A percentile compares a stretch with the other conserved stretches of the same genome.
These are phyloP conservation scores for Jackrogersella minutella DNA, from an alignment of 495 filamentous ascomycete genomes.

Conservation along the genomic window DNA sequence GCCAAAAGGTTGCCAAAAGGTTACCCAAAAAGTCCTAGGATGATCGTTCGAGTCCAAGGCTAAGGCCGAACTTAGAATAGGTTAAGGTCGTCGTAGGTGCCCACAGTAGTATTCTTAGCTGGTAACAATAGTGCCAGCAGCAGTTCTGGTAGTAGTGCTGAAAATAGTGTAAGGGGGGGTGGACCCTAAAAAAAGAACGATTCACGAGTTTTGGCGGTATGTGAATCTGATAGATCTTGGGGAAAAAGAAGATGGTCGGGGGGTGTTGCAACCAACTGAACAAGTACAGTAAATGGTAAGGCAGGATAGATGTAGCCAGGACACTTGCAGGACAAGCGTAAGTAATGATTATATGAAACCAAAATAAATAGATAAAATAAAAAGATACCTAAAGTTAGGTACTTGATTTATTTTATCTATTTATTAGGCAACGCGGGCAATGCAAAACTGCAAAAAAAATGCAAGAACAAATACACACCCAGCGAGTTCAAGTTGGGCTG, in stretches of 20 bases:
- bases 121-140: not conserved
- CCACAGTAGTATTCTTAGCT: not conserved
- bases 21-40: slow-evolving; percentile 4
- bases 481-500: slow-evolving; percentile 22
- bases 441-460: slow-evolving; percentile 18
- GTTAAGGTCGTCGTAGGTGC: slow-evolving; percentile 9
- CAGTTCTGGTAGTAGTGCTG: not conserved
- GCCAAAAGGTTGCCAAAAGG: no score
- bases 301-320: slow-evolving; percentile 2
- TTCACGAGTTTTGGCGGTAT: slow-evolving; percentile 26
- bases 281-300: slow-evolving; percentile 28
- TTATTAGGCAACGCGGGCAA: slow-evolving; percentile 33
- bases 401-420: slow-evolving; percentile 5
- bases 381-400: not conserved
- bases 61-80: slow-evolving; percentile 26
- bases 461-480: no score
- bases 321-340: not conserved
- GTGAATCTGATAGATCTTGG: slow-evolving; percentile 43
- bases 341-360: no score
- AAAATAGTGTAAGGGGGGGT: slow-evolving; percentile 26
- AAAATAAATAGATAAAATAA: no score
- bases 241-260: slow-evolving; percentile 32
- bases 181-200: slow-evolving; percentile 27
- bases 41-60: slow-evolving; percentile 16
- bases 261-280: slow-evolving; percentile 35